Evolutionary conservation across 1,284 basidiomycete species (phyloP).

Genomic region (Fomitopsis betulina): DNA sequence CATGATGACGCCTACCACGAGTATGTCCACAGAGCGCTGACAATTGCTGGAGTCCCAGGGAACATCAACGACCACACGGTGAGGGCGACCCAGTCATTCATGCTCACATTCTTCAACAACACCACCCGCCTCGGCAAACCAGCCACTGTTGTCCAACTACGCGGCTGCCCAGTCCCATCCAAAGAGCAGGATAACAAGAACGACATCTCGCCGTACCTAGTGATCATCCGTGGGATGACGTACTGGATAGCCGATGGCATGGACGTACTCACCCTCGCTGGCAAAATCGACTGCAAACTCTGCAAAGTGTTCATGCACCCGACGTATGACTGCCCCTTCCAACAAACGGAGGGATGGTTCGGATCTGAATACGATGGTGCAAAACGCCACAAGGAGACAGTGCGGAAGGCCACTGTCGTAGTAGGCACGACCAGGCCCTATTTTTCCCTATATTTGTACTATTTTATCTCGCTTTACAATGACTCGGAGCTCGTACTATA

Average conservation of each 20-base stretch:
- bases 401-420: no score
- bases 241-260: background rate
- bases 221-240: background rate
- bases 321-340: conserved; percentile 1
- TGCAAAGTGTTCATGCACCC: conserved; percentile 3
- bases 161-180: background rate
- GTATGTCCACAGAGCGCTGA: background rate
- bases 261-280: background rate
- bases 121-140: background rate
- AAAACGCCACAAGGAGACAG: background rate
- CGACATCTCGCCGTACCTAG: no score
- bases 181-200: background rate
- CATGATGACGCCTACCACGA: background rate
- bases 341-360: background rate
- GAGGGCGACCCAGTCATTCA: background rate
- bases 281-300: background rate
- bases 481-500: no score
- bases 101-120: background rate
- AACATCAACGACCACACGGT: background rate
- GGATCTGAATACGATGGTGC: background rate
- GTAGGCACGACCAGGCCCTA: no score
- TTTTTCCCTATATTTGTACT: no score
- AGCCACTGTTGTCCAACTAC: background rate
- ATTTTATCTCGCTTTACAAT: no score
- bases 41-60: background rate